A percentile compares a stretch with the other conserved stretches of the same genome.
phyloP scores from a whole-genome alignment of 331 rosid genomes.

The Arachis monticola region DNA sequence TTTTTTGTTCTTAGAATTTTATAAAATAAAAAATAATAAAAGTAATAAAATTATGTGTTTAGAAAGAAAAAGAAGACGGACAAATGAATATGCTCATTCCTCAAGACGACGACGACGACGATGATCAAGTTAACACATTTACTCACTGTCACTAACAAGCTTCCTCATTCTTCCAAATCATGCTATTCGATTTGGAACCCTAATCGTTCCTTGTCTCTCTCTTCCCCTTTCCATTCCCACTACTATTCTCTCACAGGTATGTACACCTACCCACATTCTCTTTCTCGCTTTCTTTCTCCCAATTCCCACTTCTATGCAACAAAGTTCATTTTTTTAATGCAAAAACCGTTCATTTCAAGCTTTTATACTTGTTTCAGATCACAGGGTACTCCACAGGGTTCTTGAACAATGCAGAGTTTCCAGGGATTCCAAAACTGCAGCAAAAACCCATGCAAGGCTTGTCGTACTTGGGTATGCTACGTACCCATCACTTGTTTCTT shows the following conservation, averaged over 20 bases:
- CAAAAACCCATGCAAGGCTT: constrained; percentile 58
- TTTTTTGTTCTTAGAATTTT: no score
- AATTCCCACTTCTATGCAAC: background rate
- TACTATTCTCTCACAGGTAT: background rate
- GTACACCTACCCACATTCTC: constrained; percentile 27
- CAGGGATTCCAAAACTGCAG: constrained; percentile 44
- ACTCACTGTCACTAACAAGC: background rate
- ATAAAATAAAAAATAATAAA: no score
- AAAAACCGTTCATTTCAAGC: background rate
- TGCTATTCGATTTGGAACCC: background rate
- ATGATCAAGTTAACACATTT: constrained; percentile 8
- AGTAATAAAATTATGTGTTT: no score
- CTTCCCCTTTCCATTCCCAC: constrained; percentile 1
- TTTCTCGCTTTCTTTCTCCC: no score
- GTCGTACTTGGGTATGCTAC: constrained; percentile 54
- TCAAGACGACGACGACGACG: background rate
- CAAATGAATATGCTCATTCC: no score
- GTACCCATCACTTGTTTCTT: constrained; percentile 62
- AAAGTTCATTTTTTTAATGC: background rate
- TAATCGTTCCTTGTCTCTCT: constrained; percentile 19
- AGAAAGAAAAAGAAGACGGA: no score
- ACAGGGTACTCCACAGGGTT: constrained; percentile 43
- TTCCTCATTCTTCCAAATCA: constrained; percentile 26
- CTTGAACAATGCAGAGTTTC: constrained; percentile 52
- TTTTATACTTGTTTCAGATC: constrained; percentile 39